These are phyloP conservation scores for Pisolithus tinctorius DNA, from an alignment of 768 basidiomycete genomes.

Conservation along the genomic window DNA sequence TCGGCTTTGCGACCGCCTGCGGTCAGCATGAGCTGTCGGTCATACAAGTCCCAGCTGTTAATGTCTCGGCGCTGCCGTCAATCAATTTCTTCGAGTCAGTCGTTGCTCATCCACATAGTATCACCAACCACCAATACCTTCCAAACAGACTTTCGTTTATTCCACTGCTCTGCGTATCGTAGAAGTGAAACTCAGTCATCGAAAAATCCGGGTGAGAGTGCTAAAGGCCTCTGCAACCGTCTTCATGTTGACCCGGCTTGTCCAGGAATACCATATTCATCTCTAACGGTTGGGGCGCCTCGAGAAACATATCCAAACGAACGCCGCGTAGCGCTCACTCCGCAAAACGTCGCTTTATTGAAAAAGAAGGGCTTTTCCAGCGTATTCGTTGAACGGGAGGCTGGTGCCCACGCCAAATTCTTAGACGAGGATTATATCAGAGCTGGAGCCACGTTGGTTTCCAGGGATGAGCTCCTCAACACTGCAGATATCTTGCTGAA, in stretches of 20 bases:
- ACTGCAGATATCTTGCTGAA: conserved; percentile 77
- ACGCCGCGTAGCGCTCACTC: conserved; percentile 74
- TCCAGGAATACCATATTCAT: conserved; percentile 60
- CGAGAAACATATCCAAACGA: conserved; percentile 73
- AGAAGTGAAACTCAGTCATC: conserved; percentile 16
- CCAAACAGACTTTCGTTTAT: conserved; percentile 22
- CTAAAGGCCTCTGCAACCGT: not conserved
- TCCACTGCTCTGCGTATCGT: conserved; percentile 24
- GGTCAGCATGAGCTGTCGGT: conserved; percentile 17
- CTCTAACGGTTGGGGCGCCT: conserved; percentile 70
- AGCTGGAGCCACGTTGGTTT: conserved; percentile 76
- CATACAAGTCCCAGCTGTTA: conserved; percentile 6
- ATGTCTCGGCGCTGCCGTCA: conserved; percentile 9
- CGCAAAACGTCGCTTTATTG: conserved; percentile 66
- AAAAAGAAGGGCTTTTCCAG: conserved; percentile 77
- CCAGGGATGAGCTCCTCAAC: conserved; percentile 60
- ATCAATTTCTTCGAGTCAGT: conserved; percentile 20
- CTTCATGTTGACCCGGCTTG: not conserved
- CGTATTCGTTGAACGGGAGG: conserved; percentile 67
- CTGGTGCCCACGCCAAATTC: conserved; percentile 71
- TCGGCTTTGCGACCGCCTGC: conserved; percentile 25
- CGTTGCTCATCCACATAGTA: not conserved
- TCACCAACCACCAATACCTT: not conserved
- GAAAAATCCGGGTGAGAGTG: conserved; percentile 21
- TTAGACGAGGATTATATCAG: conserved; percentile 71